Conservation (phyloP, 2,329 filamentous ascomycete species). For the Tolypocladium inflatum region DNA sequence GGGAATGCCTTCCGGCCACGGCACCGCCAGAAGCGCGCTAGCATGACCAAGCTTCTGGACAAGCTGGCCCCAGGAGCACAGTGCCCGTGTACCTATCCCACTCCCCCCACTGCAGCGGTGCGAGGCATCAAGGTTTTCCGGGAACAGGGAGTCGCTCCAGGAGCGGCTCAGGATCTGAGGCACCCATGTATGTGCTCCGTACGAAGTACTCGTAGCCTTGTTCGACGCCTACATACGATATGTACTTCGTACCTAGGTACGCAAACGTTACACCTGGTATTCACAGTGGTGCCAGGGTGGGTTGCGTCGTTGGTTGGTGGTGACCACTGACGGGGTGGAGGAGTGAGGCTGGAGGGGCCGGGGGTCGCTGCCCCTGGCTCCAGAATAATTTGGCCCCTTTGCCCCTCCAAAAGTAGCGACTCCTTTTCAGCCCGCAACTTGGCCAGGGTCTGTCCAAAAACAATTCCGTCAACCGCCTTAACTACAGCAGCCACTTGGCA, state of each 20-base stretch:
- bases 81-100: neutral
- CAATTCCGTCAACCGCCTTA: constrained; percentile 9
- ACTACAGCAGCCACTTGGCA: constrained; percentile 17
- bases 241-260: no score
- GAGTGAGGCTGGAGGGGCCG: neutral
- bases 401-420: constrained; percentile 27
- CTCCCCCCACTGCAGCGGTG: neutral
- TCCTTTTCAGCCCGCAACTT: constrained; percentile 18
- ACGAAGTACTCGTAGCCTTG: no score
- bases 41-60: neutral
- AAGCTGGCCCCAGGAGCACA: neutral
- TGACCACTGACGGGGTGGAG: neutral
- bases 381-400: constrained; percentile 25
- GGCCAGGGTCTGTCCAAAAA: constrained; percentile 1
- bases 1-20: neutral
- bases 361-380: constrained; percentile 14
- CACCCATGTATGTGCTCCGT: neutral
- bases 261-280: neutral
- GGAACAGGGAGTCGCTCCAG: neutral
- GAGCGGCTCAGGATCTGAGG: neutral
- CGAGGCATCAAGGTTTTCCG: neutral
- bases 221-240: neutral
- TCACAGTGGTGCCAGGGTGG: neutral
- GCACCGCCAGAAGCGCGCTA: neutral
- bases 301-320: neutral